A percentile compares a stretch with the other conserved stretches of the same genome.
phyloP scores from a whole-genome alignment of 148 eudicot genomes.

The Rhododendron ferrugineum region DNA sequence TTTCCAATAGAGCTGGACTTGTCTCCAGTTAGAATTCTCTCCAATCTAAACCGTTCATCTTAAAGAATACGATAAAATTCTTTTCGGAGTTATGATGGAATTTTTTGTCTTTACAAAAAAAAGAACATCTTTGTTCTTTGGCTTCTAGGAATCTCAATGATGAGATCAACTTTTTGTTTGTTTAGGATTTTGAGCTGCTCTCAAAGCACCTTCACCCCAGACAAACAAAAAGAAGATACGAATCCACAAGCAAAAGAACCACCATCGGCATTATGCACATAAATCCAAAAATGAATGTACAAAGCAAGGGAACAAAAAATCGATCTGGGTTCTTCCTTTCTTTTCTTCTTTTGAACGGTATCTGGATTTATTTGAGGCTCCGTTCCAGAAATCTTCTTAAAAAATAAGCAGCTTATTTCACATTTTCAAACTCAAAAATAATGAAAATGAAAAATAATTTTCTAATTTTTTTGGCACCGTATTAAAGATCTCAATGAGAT shows the following conservation, averaged over 20 bases:
- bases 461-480: no score
- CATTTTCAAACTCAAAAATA: no score
- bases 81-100: background rate
- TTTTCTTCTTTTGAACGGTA: no score
- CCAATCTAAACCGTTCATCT: background rate
- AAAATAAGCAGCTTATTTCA: no score
- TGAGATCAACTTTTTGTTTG: background rate
- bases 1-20: no score
- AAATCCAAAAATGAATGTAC: background rate
- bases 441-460: no score
- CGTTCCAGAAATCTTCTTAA: no score
- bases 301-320: background rate
- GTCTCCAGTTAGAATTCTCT: no score
- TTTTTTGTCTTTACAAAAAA: background rate
- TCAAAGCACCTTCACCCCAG: background rate
- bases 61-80: background rate
- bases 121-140: background rate
- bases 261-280: background rate
- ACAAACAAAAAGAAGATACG: background rate
- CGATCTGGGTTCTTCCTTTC: background rate
- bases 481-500: no score
- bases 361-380: no score
- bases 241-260: background rate
- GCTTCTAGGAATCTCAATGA: background rate
- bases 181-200: background rate